Evolutionary conservation across 129 eudicot species (phyloP).

Genomic region (Pulicaria dysenterica): DNA sequence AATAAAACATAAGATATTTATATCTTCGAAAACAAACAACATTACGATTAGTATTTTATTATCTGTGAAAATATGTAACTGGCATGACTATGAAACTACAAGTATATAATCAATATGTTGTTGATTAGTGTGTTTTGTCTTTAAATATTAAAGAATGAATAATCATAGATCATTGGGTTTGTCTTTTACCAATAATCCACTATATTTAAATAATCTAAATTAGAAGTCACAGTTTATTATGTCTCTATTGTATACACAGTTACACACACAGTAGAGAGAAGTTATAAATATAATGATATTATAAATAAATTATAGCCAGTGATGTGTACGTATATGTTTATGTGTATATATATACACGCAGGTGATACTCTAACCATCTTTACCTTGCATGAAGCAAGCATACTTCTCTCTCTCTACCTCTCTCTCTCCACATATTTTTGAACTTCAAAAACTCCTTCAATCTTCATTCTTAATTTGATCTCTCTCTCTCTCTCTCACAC

Average conservation of each 20-base stretch:
- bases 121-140: not conserved
- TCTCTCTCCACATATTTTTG: slow-evolving; percentile 20
- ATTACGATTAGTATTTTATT: not conserved
- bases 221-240: slow-evolving; percentile 1
- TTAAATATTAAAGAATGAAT: not conserved
- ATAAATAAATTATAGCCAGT: not conserved
- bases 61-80: not conserved
- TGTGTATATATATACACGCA: slow-evolving; percentile 36
- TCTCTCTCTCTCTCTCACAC: slow-evolving; percentile 7
- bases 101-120: not conserved
- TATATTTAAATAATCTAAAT: slow-evolving; percentile 9
- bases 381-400: slow-evolving; percentile 36
- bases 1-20: too few relatives aligned
- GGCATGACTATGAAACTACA: not conserved
- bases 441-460: slow-evolving; percentile 28
- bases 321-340: slow-evolving; percentile 19
- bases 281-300: slow-evolving; percentile 11
- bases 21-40: too few relatives aligned
- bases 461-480: slow-evolving; percentile 23
- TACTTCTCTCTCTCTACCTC: slow-evolving; percentile 23
- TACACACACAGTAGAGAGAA: not conserved
- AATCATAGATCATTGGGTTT: not conserved
- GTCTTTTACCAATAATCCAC: not conserved
- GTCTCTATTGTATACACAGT: not conserved
- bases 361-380: slow-evolving; percentile 32